Evolutionary conservation across 2,329 filamentous ascomycete genomes (phyloP).

Genomic region (Elsinoe necatrix): DNA sequence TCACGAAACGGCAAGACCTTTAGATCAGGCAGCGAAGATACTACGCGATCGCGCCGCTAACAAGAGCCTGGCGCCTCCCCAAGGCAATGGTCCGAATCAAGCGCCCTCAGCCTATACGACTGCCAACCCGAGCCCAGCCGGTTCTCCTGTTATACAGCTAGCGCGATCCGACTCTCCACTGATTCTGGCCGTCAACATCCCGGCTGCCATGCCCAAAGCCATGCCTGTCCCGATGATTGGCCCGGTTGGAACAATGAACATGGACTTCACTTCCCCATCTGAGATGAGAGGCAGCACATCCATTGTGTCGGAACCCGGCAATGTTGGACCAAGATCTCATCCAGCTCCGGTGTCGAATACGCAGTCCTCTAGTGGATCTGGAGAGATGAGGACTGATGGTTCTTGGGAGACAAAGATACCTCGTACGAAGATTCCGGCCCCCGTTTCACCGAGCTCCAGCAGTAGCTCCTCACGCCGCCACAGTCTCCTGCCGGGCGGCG

Average conservation of each 20-base stretch:
- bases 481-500: background rate
- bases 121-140: background rate
- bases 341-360: background rate
- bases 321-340: background rate
- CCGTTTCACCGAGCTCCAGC: background rate
- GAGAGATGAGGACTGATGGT: background rate
- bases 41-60: conserved; percentile 1
- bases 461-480: background rate
- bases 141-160: background rate
- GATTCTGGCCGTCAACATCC: background rate
- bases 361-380: background rate
- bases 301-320: background rate
- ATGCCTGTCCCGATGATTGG: conserved; percentile 8
- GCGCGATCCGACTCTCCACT: background rate
- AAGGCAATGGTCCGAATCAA: background rate
- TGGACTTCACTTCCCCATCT: conserved; percentile 1
- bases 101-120: background rate
- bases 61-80: conserved; percentile 1
- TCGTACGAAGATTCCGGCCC: conserved; percentile 2
- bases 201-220: background rate
- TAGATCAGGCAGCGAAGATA: background rate
- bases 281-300: background rate
- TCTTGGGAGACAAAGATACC: background rate
- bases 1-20: background rate
- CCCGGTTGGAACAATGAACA: background rate